Base-by-base conservation (phyloP, 176 grass and related monocot species). In the Triticum timopheevii region DNA sequence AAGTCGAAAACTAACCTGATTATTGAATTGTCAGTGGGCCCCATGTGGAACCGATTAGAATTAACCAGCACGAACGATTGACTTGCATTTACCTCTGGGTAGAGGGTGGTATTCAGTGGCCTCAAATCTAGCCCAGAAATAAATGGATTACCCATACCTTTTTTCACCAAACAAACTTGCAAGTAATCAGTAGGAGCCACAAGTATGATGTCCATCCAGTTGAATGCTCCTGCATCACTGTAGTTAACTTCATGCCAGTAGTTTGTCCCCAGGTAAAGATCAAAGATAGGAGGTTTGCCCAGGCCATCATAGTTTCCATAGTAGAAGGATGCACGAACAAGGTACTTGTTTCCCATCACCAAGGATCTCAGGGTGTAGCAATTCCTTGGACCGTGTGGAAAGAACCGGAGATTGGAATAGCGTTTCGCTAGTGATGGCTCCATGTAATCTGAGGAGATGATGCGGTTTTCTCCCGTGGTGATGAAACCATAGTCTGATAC, bases 241-340 rank as follows among this genome's bases (percentile, higher is more conserved):
- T 82, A 11, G 20, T 67, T 6, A 8, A 92, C 45, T 11, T 84
- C 77, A 30, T 73, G 10, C 93, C 86, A 93, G 63, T 74, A 83
- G 39, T 77, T 89, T 7, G 80, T 24, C 6, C 91, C 93, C 44
- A 93, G 19, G 69, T 95, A 88, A 12, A 95, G 24, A 86, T 95
- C 80, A 83, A 95, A 95, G 1, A 61, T 38, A 10, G 93, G 88
- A 52, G 17, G 36, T 30, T 50, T 88, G 77, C 87, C 85, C 58
- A 79, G 61, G 11, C 88, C 65, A 76, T 93, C 88, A 6, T 93
- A 95, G 39, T 91, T 93, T 70, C 71, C 91, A 42, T 93, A 95
- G 33, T 82, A 78, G 28, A 93, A 95, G 22, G 17, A 20, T 4
- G 79, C 91, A 65, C 91, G 85, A 13, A 93, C 65, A 15, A 95